These are phyloP conservation scores for Pythium apleroticum DNA, from an alignment of 352 stramenopile species.

Conservation along the genomic window DNA sequence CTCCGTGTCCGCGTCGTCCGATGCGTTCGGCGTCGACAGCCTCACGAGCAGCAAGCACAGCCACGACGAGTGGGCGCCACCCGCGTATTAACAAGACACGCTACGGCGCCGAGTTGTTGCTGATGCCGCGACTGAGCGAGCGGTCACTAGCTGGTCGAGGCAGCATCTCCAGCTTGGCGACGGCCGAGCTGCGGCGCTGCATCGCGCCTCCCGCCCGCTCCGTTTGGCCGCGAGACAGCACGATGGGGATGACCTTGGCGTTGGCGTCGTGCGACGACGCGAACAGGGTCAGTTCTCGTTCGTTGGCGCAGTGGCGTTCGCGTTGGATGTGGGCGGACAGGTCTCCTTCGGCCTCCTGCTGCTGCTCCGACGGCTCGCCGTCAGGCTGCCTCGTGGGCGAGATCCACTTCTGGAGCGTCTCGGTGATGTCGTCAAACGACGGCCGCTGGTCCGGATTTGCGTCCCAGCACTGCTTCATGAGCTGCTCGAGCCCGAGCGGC, in stretches of 20 bases:
- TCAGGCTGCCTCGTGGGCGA: conserved; percentile 21
- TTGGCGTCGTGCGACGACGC: conserved; percentile 61
- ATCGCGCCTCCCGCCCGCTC: conserved; percentile 1
- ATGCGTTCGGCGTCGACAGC: neutral
- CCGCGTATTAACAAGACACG: conserved; percentile 1
- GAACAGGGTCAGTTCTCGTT: conserved; percentile 55
- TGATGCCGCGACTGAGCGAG: conserved; percentile 23
- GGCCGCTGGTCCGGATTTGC: conserved; percentile 62
- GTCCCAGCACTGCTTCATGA: conserved; percentile 82
- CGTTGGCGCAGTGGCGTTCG: conserved; percentile 42
- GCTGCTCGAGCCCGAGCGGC: conserved; percentile 56
- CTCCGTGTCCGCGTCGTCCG: conserved; percentile 1
- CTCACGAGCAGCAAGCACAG: conserved; percentile 5
- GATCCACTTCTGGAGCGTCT: conserved; percentile 64
- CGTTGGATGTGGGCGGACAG: conserved; percentile 56
- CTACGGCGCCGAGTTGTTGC: conserved; percentile 22
- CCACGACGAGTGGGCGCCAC: conserved; percentile 13
- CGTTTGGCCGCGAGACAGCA: conserved; percentile 37
- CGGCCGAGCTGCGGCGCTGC: conserved; percentile 11
- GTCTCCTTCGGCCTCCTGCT: conserved; percentile 33
- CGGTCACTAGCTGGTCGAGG: conserved; percentile 16
- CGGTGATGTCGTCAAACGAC: conserved; percentile 56
- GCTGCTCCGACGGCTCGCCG: neutral
- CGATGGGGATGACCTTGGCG: conserved; percentile 62
- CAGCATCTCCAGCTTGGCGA: conserved; percentile 3